phyloP scores from a whole-genome alignment of 78 protist species.

The Pigoraptor vietnamica region DNA sequence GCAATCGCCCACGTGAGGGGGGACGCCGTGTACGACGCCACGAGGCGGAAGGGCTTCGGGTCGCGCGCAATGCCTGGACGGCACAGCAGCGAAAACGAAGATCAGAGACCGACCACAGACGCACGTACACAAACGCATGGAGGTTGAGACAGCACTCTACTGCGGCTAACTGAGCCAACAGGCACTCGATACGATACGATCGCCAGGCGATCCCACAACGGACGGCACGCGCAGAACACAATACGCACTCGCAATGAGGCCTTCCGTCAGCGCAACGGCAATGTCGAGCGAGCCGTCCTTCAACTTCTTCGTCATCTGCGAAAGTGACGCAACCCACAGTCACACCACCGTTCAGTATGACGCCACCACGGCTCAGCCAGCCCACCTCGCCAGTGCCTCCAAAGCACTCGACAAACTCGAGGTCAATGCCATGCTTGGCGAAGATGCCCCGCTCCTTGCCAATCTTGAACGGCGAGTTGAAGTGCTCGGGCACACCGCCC shows the following conservation, averaged over 20 bases:
- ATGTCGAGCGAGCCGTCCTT: not conserved
- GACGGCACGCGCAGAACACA: not conserved
- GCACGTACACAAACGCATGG: too few relatives aligned
- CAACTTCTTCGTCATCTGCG: not conserved
- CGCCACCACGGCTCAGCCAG: not conserved
- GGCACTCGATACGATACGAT: too few relatives aligned
- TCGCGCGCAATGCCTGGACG: not conserved
- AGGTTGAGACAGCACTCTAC: not conserved
- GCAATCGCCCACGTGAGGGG: conserved; percentile 18
- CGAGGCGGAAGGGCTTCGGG: not conserved
- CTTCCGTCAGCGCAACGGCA: conserved; percentile 17
- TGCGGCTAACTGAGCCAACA: too few relatives aligned
- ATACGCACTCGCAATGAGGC: not conserved
- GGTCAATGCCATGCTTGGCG: not conserved
- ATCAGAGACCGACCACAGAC: not conserved
- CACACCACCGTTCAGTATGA: not conserved
- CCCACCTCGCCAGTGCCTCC: too few relatives aligned
- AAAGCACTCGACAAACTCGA: not conserved
- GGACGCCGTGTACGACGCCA: not conserved
- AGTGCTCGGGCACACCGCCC: conserved; percentile 18
- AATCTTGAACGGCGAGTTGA: not conserved
- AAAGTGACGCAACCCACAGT: not conserved
- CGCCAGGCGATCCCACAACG: not conserved
- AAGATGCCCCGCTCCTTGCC: not conserved
- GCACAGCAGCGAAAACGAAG: not conserved